Conservation (phyloP, 73 alveolate genomes). For the Blepharisma japonicum region DNA sequence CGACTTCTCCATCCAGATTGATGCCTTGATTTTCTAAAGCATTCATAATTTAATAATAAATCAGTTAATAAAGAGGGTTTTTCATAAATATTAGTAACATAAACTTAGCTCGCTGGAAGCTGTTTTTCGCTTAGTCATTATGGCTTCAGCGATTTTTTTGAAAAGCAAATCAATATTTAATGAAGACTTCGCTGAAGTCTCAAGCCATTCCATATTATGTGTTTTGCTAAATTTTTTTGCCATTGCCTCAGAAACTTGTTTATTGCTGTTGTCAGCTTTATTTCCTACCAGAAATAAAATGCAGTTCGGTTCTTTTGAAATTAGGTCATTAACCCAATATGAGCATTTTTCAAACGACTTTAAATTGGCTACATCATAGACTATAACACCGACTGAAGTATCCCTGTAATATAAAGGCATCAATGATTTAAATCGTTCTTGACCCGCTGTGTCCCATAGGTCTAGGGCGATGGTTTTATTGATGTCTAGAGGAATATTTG, state of each 20-base stretch:
- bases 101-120: too few species aligned
- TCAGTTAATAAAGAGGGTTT: too few species aligned
- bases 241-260: slow-evolving; percentile 38
- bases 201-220: slow-evolving; percentile 1
- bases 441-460: slow-evolving; percentile 60
- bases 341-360: neutral
- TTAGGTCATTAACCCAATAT: slow-evolving; percentile 39
- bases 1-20: neutral
- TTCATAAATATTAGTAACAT: too few species aligned
- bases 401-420: slow-evolving; percentile 49
- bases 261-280: slow-evolving; percentile 53
- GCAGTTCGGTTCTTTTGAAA: slow-evolving; percentile 44
- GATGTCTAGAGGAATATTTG: neutral
- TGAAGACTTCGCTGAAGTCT: slow-evolving; percentile 35
- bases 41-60: too few species aligned
- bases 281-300: slow-evolving; percentile 59
- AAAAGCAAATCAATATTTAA: neutral
- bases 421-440: slow-evolving; percentile 44
- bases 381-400: slow-evolving; percentile 44
- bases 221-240: slow-evolving; percentile 31
- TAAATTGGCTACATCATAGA: slow-evolving; percentile 42
- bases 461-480: neutral
- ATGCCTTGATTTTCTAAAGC: too few species aligned
- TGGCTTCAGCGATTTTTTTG: too few species aligned
- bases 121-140: too few species aligned